These are phyloP conservation scores for Yarrowia divulgata DNA, from an alignment of 805 yeast genomes.

Conservation along the genomic window DNA sequence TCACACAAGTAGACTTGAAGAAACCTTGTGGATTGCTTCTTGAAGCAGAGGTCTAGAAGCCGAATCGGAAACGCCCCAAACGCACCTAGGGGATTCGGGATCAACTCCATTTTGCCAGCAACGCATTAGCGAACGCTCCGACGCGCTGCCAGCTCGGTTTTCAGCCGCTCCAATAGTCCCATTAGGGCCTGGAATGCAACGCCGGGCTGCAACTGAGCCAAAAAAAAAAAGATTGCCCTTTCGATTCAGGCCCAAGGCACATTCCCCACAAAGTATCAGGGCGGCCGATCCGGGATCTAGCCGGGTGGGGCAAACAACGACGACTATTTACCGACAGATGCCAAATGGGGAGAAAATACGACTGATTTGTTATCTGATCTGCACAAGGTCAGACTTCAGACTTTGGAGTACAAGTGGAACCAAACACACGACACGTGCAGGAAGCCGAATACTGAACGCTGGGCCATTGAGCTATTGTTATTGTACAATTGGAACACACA, in stretches of 20 bases:
- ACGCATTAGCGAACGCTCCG: slow-evolving; percentile 2
- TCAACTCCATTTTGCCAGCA: not conserved
- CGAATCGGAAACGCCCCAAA: not conserved
- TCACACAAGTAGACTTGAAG: not conserved
- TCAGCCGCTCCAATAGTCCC: slow-evolving; percentile 6
- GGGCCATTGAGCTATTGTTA: too few species aligned
- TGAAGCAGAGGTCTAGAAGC: too few species aligned
- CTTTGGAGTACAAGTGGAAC: not conserved
- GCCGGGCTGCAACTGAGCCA: not conserved
- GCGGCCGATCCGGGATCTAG: slow-evolving; percentile 17
- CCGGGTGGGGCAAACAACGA: not conserved
- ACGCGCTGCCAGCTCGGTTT: not conserved
- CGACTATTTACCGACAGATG: not conserved
- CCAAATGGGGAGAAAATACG: slow-evolving; percentile 1
- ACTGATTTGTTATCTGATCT: slow-evolving; percentile 17
- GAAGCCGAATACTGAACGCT: not conserved
- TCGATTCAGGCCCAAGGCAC: slow-evolving; percentile 3
- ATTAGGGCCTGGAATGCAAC: slow-evolving; percentile 18
- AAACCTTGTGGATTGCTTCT: slow-evolving; percentile 5
- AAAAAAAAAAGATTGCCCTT: not conserved
- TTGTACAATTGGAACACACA: too few species aligned
- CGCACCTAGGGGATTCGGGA: not conserved
- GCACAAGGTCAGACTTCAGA: not conserved
- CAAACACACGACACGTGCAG: not conserved
- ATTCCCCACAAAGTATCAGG: not conserved